Base-by-base conservation (phyloP, 2,329 filamentous ascomycete genomes). In the Alternaria triticina region DNA sequence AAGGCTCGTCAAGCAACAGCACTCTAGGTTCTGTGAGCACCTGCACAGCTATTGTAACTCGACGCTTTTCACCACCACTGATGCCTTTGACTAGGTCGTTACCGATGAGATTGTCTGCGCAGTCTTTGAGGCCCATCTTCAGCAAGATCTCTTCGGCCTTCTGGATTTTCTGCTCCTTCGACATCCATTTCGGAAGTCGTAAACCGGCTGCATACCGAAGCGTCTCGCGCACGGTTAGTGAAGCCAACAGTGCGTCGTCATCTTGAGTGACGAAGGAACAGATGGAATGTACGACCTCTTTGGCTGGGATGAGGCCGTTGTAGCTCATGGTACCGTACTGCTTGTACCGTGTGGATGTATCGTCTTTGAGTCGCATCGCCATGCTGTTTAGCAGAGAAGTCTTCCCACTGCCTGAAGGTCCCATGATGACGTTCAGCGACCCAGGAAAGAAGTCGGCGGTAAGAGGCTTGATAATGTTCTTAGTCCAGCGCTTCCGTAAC, bases 201-300 rank as follows among this genome's bases (percentile, higher is more conserved):
- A 94, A 82, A 1, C 89, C 89, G 3, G 91, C 91, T 3, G 91
- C 88, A 74, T 80, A 81, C n/a, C 73, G 85, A 1, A 94, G 82
- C 0, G 90, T 94, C 74, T 94, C 91, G 2, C 91, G 86, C 0
- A 94, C 91, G 0, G 91, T 94, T 20, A 94, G 82, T 0, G 89
- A 92, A 1, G 91, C 88, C 7, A 94, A 83, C 2, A 94, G 81
- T 1, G 90, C 91, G 70, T 93, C 90, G 60, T 94, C 91, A 62
- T 93, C 91, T 68, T 94, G 91, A 22, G 90, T 92, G 7, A 94
- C 91, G 65, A 92, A 94, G 0, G 91, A 93, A 45, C 89, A 91
- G 0, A 93, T 86, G 0, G 90, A 91, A 28, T 89, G 85, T 33
- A 94, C 85, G 4, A 94, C 91, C 0, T 87, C 86, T 54, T 88